These are phyloP conservation scores for Xylariomycetidae sp. DNA, from an alignment of 2,329 filamentous ascomycete species.

Conservation along the genomic window DNA sequence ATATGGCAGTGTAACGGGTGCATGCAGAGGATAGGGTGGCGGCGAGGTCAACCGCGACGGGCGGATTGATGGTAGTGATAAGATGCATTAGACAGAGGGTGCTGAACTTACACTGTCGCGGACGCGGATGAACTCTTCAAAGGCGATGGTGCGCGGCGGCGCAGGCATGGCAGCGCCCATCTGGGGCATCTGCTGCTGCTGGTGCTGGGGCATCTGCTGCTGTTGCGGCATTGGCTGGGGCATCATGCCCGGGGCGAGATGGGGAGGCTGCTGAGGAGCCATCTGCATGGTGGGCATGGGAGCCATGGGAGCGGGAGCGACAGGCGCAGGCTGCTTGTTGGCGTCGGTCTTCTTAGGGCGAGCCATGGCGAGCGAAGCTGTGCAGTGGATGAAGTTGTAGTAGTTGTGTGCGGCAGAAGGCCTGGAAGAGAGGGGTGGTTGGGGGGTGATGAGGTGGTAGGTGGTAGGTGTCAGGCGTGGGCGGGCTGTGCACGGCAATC, in stretches of 20 bases:
- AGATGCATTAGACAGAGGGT: constrained; percentile 1
- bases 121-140: constrained; percentile 73
- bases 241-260: constrained; percentile 3
- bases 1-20: too few species aligned
- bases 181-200: constrained; percentile 4
- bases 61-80: too few species aligned
- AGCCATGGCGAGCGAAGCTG: constrained; percentile 27
- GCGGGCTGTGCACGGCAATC: too few species aligned
- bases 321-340: constrained; percentile 30
- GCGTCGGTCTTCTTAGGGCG: constrained; percentile 33
- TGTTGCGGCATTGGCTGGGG: constrained; percentile 17
- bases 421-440: constrained; percentile 1
- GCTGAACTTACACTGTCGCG: constrained; percentile 67
- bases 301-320: constrained; percentile 30
- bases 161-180: constrained; percentile 11
- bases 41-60: too few species aligned
- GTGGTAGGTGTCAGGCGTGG: too few species aligned
- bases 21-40: too few species aligned
- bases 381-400: not conserved
- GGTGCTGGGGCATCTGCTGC: constrained; percentile 11
- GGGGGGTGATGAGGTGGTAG: not conserved
- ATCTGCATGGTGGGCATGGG: constrained; percentile 26
- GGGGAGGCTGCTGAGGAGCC: constrained; percentile 13
- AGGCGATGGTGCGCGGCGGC: constrained; percentile 43
- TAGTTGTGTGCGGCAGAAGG: not conserved